Conservation (phyloP, 306 rosid species). For the Malus sylvestris region DNA sequence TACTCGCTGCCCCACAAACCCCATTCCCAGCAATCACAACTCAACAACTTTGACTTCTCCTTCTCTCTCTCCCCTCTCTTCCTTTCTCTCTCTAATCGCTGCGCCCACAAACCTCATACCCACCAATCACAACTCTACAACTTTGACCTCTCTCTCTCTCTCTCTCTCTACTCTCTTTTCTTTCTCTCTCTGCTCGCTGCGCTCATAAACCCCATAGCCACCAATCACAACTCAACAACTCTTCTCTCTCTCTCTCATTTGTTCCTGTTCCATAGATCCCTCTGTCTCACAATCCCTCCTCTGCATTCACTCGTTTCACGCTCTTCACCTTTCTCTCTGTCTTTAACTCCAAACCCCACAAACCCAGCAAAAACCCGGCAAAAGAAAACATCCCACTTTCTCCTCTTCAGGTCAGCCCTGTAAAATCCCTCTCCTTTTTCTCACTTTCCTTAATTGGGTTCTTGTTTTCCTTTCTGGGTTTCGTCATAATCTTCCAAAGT, state of each 20-base stretch:
- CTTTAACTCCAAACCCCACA: background rate
- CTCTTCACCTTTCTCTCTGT: conserved; percentile 7
- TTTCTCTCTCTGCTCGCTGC: conserved; percentile 5
- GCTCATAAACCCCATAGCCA: conserved; percentile 33
- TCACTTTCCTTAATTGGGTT: background rate
- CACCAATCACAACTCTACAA: conserved; percentile 76
- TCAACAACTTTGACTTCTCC: conserved; percentile 39
- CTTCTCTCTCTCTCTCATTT: conserved; percentile 16
- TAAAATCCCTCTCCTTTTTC: background rate
- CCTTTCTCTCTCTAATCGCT: conserved; percentile 1
- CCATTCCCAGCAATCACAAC: conserved; percentile 69
- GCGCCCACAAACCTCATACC: conserved; percentile 34
- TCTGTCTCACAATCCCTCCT: conserved; percentile 29
- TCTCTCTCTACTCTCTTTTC: background rate
- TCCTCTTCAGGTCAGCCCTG: conserved; percentile 9
- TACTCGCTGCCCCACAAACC: conserved; percentile 17
- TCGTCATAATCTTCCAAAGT: background rate
- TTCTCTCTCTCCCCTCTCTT: conserved; percentile 17
- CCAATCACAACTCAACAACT: conserved; percentile 74
- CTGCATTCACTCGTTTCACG: conserved; percentile 14
- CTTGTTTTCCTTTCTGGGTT: conserved; percentile 2
- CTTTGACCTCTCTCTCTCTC: conserved; percentile 26
- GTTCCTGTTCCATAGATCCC: conserved; percentile 47
- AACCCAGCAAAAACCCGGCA: background rate
- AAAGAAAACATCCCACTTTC: background rate